Base-by-base conservation (phyloP, 768 basidiomycete genomes). In the Amanita brunnescens region DNA sequence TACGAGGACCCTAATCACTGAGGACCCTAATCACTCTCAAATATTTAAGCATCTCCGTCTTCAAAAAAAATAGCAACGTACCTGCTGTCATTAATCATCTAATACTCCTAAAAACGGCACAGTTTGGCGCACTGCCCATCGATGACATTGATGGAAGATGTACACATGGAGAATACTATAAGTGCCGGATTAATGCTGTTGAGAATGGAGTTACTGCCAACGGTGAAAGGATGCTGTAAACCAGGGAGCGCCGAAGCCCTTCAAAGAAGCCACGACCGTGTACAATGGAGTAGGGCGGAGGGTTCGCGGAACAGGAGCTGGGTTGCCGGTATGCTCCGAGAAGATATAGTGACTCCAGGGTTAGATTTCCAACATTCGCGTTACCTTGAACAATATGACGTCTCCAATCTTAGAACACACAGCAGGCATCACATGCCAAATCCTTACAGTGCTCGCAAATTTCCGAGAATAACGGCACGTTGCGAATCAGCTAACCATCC, bases 141-240 rank as follows among this genome's bases (percentile, higher is more conserved):
- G 62, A 65, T 40, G 70, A 70, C 48, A 57, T 71, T 23, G 69
- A 71, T 47, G 70, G 68, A 14, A 64, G 59, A 37, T 57, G 68
- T 2, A 30, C 53, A 1, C 52, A 59, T 5, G 62, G 63, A 13
- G 64, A 64, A 6, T 43, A 51, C n/a, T 64, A 69, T 43, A 29
- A 29, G 26, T 7, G 64, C 61, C 10, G 66, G 59, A 2, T 47
- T 44, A 0, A 60, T 62, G 13, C 53, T 71, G 18, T 58, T 65
- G 12, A 62, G 68, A 30, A 67, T 63, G 65, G 67, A 67, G 38
- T 49, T 64, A 16, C 61, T 62, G 10, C 37, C 62, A 58, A 14
- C 47, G 52, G 6, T 40, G 52, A 24, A 47, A 52, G 10, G 40
- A 16, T 14, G 54, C 50, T 30, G 33, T 49, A 26, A 59, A 59